These are phyloP conservation scores for Vigna hirtella DNA, from an alignment of 306 rosid genomes.

Conservation along the genomic window DNA sequence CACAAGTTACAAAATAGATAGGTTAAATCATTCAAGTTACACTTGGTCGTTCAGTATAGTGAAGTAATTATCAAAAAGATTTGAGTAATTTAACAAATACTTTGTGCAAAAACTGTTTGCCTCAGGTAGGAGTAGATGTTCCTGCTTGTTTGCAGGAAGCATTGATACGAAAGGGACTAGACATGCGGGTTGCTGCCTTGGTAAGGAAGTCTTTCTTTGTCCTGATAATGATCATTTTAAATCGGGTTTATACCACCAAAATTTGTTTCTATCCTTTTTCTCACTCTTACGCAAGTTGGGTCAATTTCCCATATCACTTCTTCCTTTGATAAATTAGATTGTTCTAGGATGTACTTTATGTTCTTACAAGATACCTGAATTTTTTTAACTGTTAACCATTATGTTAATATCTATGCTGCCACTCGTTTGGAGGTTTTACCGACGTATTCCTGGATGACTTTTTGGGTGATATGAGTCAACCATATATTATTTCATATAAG, in stretches of 20 bases:
- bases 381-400: conserved; percentile 1
- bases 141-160: conserved; percentile 73
- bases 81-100: conserved; percentile 12
- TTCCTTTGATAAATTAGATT: neutral
- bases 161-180: conserved; percentile 61
- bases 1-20: neutral
- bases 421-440: conserved; percentile 27
- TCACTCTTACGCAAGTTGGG: neutral
- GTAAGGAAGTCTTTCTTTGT: conserved; percentile 53
- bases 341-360: neutral
- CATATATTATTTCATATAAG: conserved; percentile 16
- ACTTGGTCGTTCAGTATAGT: conserved; percentile 25
- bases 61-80: conserved; percentile 5
- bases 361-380: neutral
- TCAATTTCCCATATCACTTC: conserved; percentile 9
- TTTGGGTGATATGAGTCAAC: neutral
- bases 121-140: conserved; percentile 83
- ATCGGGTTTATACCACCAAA: neutral
- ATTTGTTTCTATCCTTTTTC: neutral
- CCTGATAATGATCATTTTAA: conserved; percentile 11
- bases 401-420: neutral
- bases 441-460: neutral
- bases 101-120: conserved; percentile 34
- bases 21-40: conserved; percentile 6
- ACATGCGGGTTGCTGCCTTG: conserved; percentile 72